These are phyloP conservation scores for Quercus wislizeni DNA, from an alignment of 306 rosid genomes.

Conservation along the genomic window DNA sequence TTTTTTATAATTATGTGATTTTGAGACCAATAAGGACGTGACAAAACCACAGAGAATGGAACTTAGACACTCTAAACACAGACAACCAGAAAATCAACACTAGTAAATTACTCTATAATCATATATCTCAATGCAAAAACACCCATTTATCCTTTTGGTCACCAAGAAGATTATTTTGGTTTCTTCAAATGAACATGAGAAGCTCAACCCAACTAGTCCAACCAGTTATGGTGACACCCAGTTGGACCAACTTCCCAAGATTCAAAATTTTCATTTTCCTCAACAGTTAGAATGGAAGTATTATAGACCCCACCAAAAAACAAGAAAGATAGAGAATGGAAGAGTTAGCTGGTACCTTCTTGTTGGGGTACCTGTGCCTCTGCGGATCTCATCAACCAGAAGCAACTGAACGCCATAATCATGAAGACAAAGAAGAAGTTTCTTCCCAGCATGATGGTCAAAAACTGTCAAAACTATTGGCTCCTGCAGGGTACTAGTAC, in stretches of 20 bases:
- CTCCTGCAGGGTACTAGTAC: background rate
- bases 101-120: background rate
- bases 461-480: background rate
- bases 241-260: slow-evolving; percentile 1
- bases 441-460: slow-evolving; percentile 39
- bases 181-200: background rate
- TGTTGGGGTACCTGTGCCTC: slow-evolving; percentile 49
- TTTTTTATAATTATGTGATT: background rate
- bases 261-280: background rate
- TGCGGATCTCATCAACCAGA: slow-evolving; percentile 38
- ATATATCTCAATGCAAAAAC: background rate
- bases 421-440: slow-evolving; percentile 21
- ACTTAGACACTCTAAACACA: no score
- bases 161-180: background rate
- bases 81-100: no score
- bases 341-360: slow-evolving; percentile 42
- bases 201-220: background rate
- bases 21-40: background rate
- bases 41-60: background rate
- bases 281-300: background rate
- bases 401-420: slow-evolving; percentile 31
- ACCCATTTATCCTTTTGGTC: background rate
- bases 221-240: background rate
- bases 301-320: no score
- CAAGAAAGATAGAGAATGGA: background rate